Evolutionary conservation across 805 yeast genomes (phyloP), one percentile per base, ranked within the genome.

Genomic region (Candida broadrunensis): DNA sequence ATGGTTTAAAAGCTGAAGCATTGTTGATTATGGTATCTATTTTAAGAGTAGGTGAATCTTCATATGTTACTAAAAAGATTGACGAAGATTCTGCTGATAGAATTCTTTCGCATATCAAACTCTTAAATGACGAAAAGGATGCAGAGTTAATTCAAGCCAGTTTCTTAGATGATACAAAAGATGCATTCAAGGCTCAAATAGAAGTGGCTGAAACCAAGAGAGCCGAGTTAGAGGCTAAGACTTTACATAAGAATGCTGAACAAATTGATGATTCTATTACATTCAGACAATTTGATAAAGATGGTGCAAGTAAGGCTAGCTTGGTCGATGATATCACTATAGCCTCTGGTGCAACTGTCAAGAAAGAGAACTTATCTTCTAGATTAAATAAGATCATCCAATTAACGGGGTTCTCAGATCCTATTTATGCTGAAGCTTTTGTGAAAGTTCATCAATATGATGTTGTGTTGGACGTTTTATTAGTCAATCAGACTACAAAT

Each of bases 61-160:
- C 75, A 14, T 70, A 75, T 42, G 91, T 80, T 18, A 73, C 80
- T 47, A 81, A 83, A 58, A 79, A 80, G 54, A 89, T 91, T 47
- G 97, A 93, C 58, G 99, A 93, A 67, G 99, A 95, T 66, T 87
- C 97, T 2, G 80, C 85, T n/a, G 99, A 93, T 67, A 81, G 98
- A 69, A 83, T 93, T 42, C 71, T 89, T 63, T 75, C 91, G n/a
- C 90, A 91, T 59, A 79, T 93, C 53, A 81, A 86, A 52, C 80
- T 85, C 44, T 74, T 95, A 52, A 74, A 84, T 40, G 91, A 85
- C 46, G 83, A 81, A 30, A 72, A 78, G 42, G 74, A 75, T 33
- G 58, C 64, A 21, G 71, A 72, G 38, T 61, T 70, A 38, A 78
- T 78, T 44, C 82, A 83, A 47, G 48, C 70, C 36, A 89, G 93